Evolutionary conservation across 2,329 filamentous ascomycete genomes (phyloP).

Genomic region (Xylaria sp.): DNA sequence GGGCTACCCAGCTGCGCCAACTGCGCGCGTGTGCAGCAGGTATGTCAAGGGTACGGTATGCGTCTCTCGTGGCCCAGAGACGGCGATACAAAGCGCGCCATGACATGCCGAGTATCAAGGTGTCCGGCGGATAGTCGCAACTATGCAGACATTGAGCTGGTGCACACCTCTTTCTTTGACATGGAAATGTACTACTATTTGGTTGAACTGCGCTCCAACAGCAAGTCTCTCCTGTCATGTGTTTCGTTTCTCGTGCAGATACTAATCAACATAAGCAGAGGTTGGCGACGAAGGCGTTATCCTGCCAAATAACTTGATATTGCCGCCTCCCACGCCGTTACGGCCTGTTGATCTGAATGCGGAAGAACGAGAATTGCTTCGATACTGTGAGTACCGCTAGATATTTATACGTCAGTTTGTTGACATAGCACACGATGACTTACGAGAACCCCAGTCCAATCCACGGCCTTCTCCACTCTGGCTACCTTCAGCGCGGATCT

Average conservation of each 20-base stretch:
- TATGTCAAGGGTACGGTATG: conserved; percentile 34
- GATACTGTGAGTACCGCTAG: conserved; percentile 28
- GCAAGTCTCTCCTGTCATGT: conserved; percentile 13
- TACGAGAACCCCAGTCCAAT: conserved; percentile 24
- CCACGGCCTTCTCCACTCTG: conserved; percentile 25
- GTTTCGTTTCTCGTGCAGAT: not conserved
- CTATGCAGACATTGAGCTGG: conserved; percentile 21
- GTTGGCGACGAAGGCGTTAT: not conserved
- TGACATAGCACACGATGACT: conserved; percentile 1
- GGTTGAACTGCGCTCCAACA: conserved; percentile 22
- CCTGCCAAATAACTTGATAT: conserved; percentile 26
- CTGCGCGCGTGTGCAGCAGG: conserved; percentile 27
- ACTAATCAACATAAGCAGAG: conserved; percentile 27
- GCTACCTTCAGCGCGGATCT: conserved; percentile 21
- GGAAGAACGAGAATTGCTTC: conserved; percentile 29
- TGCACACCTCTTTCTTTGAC: conserved; percentile 35
- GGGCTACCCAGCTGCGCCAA: conserved; percentile 30
- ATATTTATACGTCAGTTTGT: not conserved
- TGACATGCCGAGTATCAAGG: conserved; percentile 1
- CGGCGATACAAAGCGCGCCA: conserved; percentile 31
- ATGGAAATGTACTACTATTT: conserved; percentile 36
- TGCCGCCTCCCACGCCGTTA: conserved; percentile 9
- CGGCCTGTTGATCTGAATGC: conserved; percentile 20
- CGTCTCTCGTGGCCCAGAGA: conserved; percentile 37
- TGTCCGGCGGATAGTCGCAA: not conserved